Evolutionary conservation across 805 yeast species (phyloP), one percentile per base, ranked within the genome.

Genomic region (Scheffersomyces ergatensis): DNA sequence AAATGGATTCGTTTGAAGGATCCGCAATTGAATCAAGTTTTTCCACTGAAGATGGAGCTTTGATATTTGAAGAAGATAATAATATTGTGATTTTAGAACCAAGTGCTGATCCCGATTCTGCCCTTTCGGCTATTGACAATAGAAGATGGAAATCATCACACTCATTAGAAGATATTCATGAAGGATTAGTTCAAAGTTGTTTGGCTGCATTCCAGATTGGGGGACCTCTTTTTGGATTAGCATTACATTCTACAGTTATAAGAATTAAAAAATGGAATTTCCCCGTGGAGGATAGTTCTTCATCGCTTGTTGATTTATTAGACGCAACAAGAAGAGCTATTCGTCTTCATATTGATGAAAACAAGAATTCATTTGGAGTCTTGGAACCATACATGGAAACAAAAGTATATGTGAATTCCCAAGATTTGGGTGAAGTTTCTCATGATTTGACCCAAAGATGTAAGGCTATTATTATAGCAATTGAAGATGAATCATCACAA

Each of bases 381-480:
- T 67, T 92, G 60, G 98, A 93, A 62, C 99, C 99, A 0, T 72
- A 85, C 21, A 92, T 93, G 97, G 71, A 76, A 26, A 82, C 89
- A 4, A 70, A 70, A 6, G 80, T 93, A 1, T 76, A 72, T 38
- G 83, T 83, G 2, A 74, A 74, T 39, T 84, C 89, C 23, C 83
- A 77, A 41, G 86, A 84, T 43, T 62, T 92, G 49, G 98, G 98
- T 16, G 73, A 72, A 26, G 93, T 93, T 1, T 76, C 88, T 30
- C 95, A 88, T 50, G 99, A 93, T 57, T 64, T 93, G 38, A 82
- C 88, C 33, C 80, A 87, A 23, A 75, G 83, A 12, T 75, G 98
- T 45, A 81, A 83, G 34, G 97, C 96, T 1, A 71, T 67, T 1
- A 87, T 93, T 33, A 55, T 72, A 3, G 77, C 86, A 2, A 79